Base-by-base conservation (phyloP, 352 stramenopile species). In the Pythium apleroticum region DNA sequence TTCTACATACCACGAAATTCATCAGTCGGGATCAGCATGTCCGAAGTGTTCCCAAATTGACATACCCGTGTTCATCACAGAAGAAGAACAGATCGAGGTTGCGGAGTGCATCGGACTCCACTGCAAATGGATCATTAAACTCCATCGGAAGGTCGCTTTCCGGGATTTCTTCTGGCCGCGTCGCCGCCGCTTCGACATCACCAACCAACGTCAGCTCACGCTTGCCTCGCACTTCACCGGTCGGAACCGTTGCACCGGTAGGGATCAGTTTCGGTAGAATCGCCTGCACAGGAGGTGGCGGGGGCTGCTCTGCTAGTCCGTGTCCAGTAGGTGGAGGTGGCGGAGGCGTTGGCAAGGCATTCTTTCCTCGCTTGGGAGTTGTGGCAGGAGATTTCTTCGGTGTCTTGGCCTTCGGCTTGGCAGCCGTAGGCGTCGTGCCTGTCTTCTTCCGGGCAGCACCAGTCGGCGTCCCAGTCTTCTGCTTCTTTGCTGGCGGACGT, bases 51-150 rank as follows among this genome's bases (percentile, higher is more conserved):
- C 24, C 39, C 43, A 50, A n/a, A 28, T 9, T 15, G 8, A 76
- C 82, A 46, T 75, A 93, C 86, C 86, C 86, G 66, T 88, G 69
- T 53, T 95, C 82, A 46, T 95, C 86, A 43, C 86, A 95, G 55
- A 95, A 95, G 75, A 89, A 95, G 46, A 95, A 95, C 68, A 91
- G 65, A 39, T 95, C 86, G 28, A 95, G 73, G 57, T 89, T 89
- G 5, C 86, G 86, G 46, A 95, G 65, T 5, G 76, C 77, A 57
- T 95, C 86, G 35, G 73, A 70, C 46, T 84, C 84, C 39, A 87
- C 69, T 17, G 82, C 76, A 57, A 79, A 87, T 24, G 74, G 74
- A 57, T 93, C 84, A 45, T 91, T 86, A 52, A 90, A 93, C 59
- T 88, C 73, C 0, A 61, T 35, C 7, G 82, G 72, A 11, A 93